Base-by-base conservation (phyloP, 78 protist species). In the Dictyostelium intermedium region DNA sequence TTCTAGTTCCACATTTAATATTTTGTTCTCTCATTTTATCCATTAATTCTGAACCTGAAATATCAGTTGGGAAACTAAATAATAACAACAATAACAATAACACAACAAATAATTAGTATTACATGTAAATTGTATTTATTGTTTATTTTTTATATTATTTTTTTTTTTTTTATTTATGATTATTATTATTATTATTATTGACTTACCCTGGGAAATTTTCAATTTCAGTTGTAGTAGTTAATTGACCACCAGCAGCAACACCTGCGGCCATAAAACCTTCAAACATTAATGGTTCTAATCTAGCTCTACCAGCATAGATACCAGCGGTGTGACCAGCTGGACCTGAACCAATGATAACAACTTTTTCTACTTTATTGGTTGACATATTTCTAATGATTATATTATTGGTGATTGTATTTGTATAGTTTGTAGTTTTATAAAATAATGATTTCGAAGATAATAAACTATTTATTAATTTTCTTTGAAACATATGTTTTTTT, bases 241-340 rank as follows among this genome's bases (percentile, higher is more conserved):
- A 86, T 92, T 97, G 98, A 34, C 98, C 98, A 43, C 98, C 98
- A 3, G 97, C 92, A 30, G 95, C 91, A 43, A 84, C 86, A 45
- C 96, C 98, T 39, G 50, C 92, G 7, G 96, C 96, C 91, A 96
- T 32, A 79, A 97, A 95, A 35, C 97, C 97, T 78, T 97, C 96
- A 18, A 93, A 89, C 92, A 84, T 74, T 14, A 83, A 69, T 89
- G 93, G 93, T 14, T 89, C 72, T 18, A 89, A 80, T 45, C 66
- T 45, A 10, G 93, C 93, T 89, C 93, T 89, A 5, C 98, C 98
- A 14, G 98, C 84, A 89, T 98, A 98, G 72, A 98, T 50, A 50
- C 96, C 99, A 14, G 98, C 97, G 7, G 99, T 97, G 93, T 84
- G 96, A 32, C 97, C 99, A 13, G 99, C 98, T 34, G 98, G 98